Conservation (phyloP, 2,329 filamentous ascomycete genomes). For the Allantophomopsis cytisporea region DNA sequence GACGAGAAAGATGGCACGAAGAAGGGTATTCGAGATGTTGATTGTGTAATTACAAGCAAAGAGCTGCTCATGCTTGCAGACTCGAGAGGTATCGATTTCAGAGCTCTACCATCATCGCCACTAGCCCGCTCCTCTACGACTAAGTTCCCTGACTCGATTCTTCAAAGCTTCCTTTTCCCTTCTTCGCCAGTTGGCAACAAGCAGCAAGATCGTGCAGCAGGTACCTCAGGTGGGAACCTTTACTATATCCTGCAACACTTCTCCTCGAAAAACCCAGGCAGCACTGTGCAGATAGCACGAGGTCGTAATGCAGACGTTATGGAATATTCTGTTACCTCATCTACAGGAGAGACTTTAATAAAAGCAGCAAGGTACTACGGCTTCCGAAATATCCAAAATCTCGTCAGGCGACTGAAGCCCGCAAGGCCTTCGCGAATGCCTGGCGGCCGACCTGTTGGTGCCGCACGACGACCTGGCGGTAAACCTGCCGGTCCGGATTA, state of each 20-base stretch:
- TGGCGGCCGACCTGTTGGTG: conserved; percentile 50
- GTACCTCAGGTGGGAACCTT: conserved; percentile 80
- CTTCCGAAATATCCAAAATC: conserved; percentile 95
- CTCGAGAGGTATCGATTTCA: conserved; percentile 66
- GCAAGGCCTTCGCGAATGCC: conserved; percentile 66
- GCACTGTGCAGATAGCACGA: conserved; percentile 54
- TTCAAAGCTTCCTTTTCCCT: conserved; percentile 67
- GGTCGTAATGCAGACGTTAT: conserved; percentile 87
- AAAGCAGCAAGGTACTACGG: conserved; percentile 88
- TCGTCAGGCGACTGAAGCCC: conserved; percentile 85
- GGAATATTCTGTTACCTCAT: conserved; percentile 60
- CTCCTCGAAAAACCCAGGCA: conserved; percentile 56
- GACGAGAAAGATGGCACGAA: conserved; percentile 30
- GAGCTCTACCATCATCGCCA: conserved; percentile 48
- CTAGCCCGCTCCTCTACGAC: conserved; percentile 29
- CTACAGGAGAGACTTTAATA: conserved; percentile 45
- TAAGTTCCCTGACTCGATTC: conserved; percentile 57
- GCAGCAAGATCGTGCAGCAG: conserved; percentile 39
- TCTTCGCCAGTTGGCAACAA: conserved; percentile 26
- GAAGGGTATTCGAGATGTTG: conserved; percentile 67
- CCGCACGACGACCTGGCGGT: conserved; percentile 35
- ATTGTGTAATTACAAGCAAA: conserved; percentile 95
- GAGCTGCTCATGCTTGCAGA: conserved; percentile 85
- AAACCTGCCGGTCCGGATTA: conserved; percentile 48
- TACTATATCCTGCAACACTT: conserved; percentile 71